Conservation (phyloP, 352 stramenopile species). For the Globisporangium acanthophoron region DNA sequence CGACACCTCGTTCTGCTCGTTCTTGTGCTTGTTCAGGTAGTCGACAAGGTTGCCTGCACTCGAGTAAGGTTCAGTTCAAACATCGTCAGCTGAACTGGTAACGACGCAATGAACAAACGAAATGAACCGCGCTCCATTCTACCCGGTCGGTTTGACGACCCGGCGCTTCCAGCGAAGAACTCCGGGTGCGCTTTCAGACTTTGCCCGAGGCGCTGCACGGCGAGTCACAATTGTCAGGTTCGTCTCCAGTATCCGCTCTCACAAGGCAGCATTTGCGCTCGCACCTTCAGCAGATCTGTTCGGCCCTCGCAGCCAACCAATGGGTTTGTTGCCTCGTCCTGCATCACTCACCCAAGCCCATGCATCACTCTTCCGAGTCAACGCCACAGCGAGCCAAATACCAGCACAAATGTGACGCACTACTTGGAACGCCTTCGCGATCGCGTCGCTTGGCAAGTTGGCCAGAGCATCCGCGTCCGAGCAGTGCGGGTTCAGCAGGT, state of each 20-base stretch:
- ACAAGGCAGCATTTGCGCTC: constrained; percentile 1
- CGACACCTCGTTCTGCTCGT: constrained; percentile 45
- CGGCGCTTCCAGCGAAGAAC: constrained; percentile 51
- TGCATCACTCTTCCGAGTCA: background rate
- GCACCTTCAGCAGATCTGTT: constrained; percentile 63
- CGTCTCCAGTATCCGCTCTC: background rate
- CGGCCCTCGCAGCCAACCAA: constrained; percentile 68
- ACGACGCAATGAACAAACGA: background rate
- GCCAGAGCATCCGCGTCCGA: constrained; percentile 59
- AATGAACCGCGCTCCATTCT: background rate
- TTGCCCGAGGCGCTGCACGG: constrained; percentile 36
- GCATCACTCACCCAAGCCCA: background rate
- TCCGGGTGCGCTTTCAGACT: constrained; percentile 71
- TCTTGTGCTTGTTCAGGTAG: constrained; percentile 60
- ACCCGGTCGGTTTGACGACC: constrained; percentile 38
- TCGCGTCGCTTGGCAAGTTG: constrained; percentile 48
- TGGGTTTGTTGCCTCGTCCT: constrained; percentile 47
- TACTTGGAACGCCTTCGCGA: constrained; percentile 80
- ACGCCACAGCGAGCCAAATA: background rate
- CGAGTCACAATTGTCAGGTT: background rate
- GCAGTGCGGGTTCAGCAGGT: constrained; percentile 36
- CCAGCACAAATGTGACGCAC: constrained; percentile 17
- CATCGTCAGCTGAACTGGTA: background rate
- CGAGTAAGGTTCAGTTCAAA: background rate
- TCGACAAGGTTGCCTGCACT: constrained; percentile 68